Percentiles rank a stretch among this genome's conserved stretches.
Conservation (phyloP, 2,329 filamentous ascomycete genomes). For the Pseudogymnoascus sp. region DNA sequence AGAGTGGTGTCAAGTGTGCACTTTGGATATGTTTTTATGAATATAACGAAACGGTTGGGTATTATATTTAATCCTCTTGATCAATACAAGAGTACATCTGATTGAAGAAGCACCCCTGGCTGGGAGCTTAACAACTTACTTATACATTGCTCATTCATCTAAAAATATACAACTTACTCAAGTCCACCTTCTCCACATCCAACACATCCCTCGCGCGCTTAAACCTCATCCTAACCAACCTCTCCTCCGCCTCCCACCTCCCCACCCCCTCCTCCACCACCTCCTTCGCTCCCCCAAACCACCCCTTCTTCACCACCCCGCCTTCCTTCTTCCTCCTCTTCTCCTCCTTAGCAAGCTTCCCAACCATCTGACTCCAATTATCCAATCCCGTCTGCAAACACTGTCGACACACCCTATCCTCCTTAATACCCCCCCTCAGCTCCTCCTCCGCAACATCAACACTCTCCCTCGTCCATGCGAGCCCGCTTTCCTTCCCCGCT, state of each 20-base stretch:
- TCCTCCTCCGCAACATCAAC: slow-evolving; percentile 71
- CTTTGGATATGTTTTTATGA: background rate
- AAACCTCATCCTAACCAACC: slow-evolving; percentile 25
- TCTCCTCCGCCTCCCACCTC: slow-evolving; percentile 29
- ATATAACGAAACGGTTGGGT: background rate
- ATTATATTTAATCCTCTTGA: slow-evolving; percentile 1
- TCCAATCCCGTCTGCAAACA: slow-evolving; percentile 68
- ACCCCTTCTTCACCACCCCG: slow-evolving; percentile 13
- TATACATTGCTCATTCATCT: slow-evolving; percentile 4
- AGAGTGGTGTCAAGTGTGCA: background rate
- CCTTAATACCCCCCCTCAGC: slow-evolving; percentile 30
- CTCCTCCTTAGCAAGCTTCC: slow-evolving; percentile 41
- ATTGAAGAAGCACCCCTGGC: background rate
- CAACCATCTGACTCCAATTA: slow-evolving; percentile 80
- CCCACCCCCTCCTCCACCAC: slow-evolving; percentile 19
- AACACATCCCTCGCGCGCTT: slow-evolving; percentile 21
- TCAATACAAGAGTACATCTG: background rate
- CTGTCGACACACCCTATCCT: slow-evolving; percentile 57
- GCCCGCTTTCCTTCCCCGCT: slow-evolving; percentile 53
- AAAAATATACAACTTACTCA: background rate
- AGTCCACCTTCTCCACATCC: slow-evolving; percentile 4
- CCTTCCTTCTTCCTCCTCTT: slow-evolving; percentile 16
- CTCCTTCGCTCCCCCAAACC: slow-evolving; percentile 23
- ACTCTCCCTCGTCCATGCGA: slow-evolving; percentile 84
- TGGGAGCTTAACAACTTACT: background rate